Percentiles rank a stretch among this genome's conserved stretches.
Evolutionary conservation across 2,329 filamentous ascomycete species (phyloP).

Genomic region (Colletotrichum cuscutae): DNA sequence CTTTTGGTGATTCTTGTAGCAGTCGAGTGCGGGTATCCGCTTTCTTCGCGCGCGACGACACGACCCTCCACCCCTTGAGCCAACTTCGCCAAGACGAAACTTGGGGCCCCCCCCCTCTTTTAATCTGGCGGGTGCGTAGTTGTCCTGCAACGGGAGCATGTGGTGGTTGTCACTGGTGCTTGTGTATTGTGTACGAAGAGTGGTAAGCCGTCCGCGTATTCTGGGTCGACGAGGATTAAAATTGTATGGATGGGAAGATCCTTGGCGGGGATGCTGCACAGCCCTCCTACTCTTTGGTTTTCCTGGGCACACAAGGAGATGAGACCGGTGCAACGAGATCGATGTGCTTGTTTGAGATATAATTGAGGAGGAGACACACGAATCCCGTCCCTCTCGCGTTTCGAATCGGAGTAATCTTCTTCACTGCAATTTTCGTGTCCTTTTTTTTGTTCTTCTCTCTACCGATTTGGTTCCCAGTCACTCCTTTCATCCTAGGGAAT

Average conservation of each 20-base stretch:
- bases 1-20: neutral
- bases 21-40: neutral
- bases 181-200: neutral
- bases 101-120: neutral
- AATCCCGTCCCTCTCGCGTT: neutral
- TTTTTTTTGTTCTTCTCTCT: neutral
- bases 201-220: neutral
- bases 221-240: neutral
- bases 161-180: neutral
- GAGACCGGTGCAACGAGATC: neutral
- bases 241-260: slow-evolving; percentile 16
- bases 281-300: neutral
- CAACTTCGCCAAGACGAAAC: slow-evolving; percentile 14
- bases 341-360: slow-evolving; percentile 5
- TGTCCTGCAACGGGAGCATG: neutral
- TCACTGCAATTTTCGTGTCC: neutral
- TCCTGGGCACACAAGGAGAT: neutral
- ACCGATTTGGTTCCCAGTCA: neutral
- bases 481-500: neutral
- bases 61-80: neutral
- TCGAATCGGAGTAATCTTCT: neutral
- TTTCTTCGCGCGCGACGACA: neutral
- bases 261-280: slow-evolving; percentile 15
- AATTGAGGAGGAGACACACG: slow-evolving; percentile 1
- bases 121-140: neutral